These are phyloP conservation scores for Dactylonectria estremocensis DNA, from an alignment of 2,329 filamentous ascomycete genomes.

Conservation along the genomic window DNA sequence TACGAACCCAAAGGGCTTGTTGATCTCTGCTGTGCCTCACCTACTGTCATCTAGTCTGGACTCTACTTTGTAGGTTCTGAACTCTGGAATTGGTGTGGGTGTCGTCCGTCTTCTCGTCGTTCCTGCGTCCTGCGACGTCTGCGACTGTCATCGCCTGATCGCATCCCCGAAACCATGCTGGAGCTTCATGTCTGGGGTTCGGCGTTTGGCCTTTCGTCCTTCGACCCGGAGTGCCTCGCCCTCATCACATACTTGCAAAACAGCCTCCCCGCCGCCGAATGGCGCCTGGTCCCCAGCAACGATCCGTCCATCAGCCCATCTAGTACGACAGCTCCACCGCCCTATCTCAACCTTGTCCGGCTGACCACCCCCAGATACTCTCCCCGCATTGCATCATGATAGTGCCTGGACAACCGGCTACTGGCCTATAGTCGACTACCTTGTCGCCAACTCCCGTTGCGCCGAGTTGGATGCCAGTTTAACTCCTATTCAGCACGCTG, in stretches of 20 bases:
- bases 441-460: constrained; percentile 58
- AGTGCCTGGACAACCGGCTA: constrained; percentile 73
- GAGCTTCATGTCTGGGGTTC: constrained; percentile 93
- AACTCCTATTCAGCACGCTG: constrained; percentile 59
- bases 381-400: constrained; percentile 69
- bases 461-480: constrained; percentile 58
- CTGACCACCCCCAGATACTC: constrained; percentile 60
- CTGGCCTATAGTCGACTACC: constrained; percentile 71
- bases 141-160: constrained; percentile 23
- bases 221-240: constrained; percentile 92
- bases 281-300: constrained; percentile 81
- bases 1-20: background rate
- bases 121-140: background rate
- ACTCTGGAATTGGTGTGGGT: constrained; percentile 4
- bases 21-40: background rate
- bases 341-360: constrained; percentile 37
- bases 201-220: constrained; percentile 89
- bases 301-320: constrained; percentile 80
- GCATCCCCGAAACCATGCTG: constrained; percentile 49
- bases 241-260: constrained; percentile 82
- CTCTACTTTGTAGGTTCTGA: background rate
- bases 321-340: constrained; percentile 65
- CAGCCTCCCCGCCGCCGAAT: constrained; percentile 71
- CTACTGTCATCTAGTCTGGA: background rate
- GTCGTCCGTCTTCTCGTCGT: background rate